Base-by-base conservation (phyloP, 768 basidiomycete species). In the Peribolospora kevripleyi region DNA sequence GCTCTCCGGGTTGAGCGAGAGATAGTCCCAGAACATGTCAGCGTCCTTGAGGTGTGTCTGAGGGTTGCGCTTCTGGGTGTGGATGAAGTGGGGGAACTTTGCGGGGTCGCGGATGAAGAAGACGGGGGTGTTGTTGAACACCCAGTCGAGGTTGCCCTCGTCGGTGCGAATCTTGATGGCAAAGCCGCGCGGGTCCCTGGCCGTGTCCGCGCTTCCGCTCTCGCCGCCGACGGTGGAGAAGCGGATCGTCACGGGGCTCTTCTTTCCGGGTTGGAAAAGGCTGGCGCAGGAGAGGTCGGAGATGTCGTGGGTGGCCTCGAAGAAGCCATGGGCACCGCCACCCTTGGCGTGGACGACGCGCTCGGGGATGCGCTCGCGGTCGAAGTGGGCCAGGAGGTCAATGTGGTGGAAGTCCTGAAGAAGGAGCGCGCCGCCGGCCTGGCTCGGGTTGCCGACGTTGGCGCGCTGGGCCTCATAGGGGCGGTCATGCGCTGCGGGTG, bases 41-140 rank as follows among this genome's bases (percentile, higher is more conserved):
- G 80, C 65, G 70, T 86, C 85, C 68, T 82, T 86, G 62, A 90
- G 68, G 68, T 95, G 84, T 6, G 87, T 90, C 65, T 85, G 83
- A 11, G 90, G 90, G 67, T 77, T 81, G 76, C 63, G 60, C 64
- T 68, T 71, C 63, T 70, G 70, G 39, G 70, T 71, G 64, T 71
- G 70, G 58, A 72, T 72, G 63, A 72, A 72, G 58, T 67, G 62
- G 7, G 70, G 69, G 65, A 72, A 71, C 65, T 71, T 69, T 42
- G 67, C 62, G 2, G 68, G 65, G 58, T 69, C 68, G 38, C 68
- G 63, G 43, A 67, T 51, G 63, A 65, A 66, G 61, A 67, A 64
- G 53, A 66, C 63, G 41, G 67, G 67, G 3, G 67, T 65, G 61
- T 65, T 65, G 60, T 65, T 66, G 48, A 61, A 59, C 45, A 61